phyloP scores from a whole-genome alignment of 1,284 basidiomycete species.

The Hymenochaete sp. region DNA sequence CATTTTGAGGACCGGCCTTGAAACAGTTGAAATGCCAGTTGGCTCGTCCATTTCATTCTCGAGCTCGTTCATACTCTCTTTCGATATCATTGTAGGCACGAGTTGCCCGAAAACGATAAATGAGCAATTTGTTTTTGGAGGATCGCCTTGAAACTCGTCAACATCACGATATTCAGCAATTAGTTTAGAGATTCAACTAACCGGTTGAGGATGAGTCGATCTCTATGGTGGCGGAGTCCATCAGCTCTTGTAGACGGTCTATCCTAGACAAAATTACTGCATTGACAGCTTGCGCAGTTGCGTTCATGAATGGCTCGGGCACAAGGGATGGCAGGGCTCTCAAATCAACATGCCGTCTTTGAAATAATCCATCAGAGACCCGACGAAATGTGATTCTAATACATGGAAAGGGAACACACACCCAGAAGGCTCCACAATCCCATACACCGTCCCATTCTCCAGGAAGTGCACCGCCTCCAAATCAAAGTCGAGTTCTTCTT shows the following conservation, averaged over 20 bases:
- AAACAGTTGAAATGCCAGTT: slow-evolving; percentile 55
- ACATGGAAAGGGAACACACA: slow-evolving; percentile 34
- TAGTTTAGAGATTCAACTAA: slow-evolving; percentile 24
- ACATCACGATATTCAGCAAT: slow-evolving; percentile 4
- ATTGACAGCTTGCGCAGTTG: slow-evolving; percentile 54
- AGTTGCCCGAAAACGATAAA: slow-evolving; percentile 61
- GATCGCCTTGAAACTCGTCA: slow-evolving; percentile 33
- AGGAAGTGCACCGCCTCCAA: slow-evolving; percentile 75
- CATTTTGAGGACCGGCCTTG: slow-evolving; percentile 46
- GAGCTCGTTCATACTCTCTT: slow-evolving; percentile 50
- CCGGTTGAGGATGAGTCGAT: slow-evolving; percentile 31
- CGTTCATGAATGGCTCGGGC: slow-evolving; percentile 44
- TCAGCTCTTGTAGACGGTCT: slow-evolving; percentile 47
- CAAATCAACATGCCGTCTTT: slow-evolving; percentile 53
- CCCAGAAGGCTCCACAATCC: slow-evolving; percentile 62
- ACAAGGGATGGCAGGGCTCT: slow-evolving; percentile 60
- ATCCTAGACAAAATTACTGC: slow-evolving; percentile 59
- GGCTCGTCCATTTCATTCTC: slow-evolving; percentile 66
- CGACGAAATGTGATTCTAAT: neutral
- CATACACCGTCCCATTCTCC: slow-evolving; percentile 70
- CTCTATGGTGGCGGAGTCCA: slow-evolving; percentile 55
- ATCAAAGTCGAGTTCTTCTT: slow-evolving; percentile 55
- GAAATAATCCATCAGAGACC: slow-evolving; percentile 16
- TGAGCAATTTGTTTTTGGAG: slow-evolving; percentile 45
- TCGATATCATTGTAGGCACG: slow-evolving; percentile 41